phyloP scores from a whole-genome alignment of 352 stramenopile genomes.

The Phytophthora europaea region DNA sequence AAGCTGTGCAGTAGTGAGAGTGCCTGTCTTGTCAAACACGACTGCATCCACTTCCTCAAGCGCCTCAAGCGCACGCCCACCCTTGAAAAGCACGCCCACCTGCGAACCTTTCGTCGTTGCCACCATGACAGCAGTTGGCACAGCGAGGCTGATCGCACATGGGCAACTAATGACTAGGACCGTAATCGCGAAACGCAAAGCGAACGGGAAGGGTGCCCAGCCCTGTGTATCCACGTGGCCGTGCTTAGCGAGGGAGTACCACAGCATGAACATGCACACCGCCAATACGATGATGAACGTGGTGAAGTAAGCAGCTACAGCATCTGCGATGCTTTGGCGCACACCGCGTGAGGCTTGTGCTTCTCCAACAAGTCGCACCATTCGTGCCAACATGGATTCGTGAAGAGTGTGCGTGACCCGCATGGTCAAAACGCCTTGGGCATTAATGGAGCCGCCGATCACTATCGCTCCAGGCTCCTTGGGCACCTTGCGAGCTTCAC shows the following conservation, averaged over 20 bases:
- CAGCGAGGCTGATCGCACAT: constrained; percentile 79
- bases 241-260: constrained; percentile 68
- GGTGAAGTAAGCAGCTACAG: constrained; percentile 77
- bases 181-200: constrained; percentile 83
- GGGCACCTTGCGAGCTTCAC: constrained; percentile 72
- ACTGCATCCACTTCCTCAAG: constrained; percentile 73
- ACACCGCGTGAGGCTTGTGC: constrained; percentile 72
- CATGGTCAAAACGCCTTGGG: constrained; percentile 72
- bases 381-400: constrained; percentile 82
- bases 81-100: constrained; percentile 86
- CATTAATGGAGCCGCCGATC: constrained; percentile 80
- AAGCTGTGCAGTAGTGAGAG: constrained; percentile 71
- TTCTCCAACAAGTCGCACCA: constrained; percentile 79
- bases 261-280: constrained; percentile 71
- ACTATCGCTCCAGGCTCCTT: constrained; percentile 70
- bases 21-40: constrained; percentile 89
- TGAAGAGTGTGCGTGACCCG: constrained; percentile 78
- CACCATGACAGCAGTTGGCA: constrained; percentile 85
- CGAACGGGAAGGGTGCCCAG: constrained; percentile 73
- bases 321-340: constrained; percentile 74
- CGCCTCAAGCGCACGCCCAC: constrained; percentile 74
- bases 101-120: constrained; percentile 83
- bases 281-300: constrained; percentile 79
- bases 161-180: constrained; percentile 85
- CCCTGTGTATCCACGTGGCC: constrained; percentile 55